Conservation (phyloP, 1,284 basidiomycete genomes). For the Rhodotorula sp. region DNA sequence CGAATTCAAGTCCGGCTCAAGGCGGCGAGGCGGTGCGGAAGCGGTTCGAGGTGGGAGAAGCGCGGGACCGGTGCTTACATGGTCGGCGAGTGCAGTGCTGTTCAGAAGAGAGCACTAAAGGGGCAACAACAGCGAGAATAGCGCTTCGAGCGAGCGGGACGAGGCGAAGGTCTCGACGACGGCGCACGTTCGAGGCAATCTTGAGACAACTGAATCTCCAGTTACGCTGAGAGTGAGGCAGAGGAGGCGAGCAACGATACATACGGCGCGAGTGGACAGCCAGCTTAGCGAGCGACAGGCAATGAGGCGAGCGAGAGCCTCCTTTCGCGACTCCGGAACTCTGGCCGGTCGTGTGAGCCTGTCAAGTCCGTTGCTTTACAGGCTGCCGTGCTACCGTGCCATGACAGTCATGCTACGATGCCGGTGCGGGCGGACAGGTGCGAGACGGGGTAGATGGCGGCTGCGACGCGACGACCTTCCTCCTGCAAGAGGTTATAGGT, state of each 20-base stretch:
- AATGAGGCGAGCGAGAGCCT: no score
- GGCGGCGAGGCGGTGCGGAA: neutral
- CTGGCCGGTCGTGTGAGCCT: no score
- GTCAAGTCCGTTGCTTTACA: no score
- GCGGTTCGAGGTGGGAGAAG: neutral
- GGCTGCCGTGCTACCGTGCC: no score
- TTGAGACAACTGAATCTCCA: no score
- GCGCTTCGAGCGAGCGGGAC: neutral
- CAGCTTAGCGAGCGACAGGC: no score
- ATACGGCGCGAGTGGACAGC: no score
- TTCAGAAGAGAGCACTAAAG: neutral
- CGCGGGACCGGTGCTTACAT: neutral
- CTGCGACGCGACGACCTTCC: conserved; percentile 86
- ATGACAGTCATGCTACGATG: neutral
- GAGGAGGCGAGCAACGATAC: no score
- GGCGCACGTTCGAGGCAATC: neutral
- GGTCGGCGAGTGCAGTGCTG: neutral
- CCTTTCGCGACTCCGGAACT: no score
- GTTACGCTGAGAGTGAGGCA: no score
- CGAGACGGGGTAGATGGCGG: conserved; percentile 59
- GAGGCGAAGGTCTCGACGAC: neutral
- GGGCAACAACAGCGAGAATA: neutral
- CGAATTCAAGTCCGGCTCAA: neutral
- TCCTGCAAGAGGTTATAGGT: conserved; percentile 91
- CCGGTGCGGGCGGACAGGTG: conserved; percentile 35